phyloP scores from a whole-genome alignment of 148 eudicot species.

The Simmondsia chinensis region DNA sequence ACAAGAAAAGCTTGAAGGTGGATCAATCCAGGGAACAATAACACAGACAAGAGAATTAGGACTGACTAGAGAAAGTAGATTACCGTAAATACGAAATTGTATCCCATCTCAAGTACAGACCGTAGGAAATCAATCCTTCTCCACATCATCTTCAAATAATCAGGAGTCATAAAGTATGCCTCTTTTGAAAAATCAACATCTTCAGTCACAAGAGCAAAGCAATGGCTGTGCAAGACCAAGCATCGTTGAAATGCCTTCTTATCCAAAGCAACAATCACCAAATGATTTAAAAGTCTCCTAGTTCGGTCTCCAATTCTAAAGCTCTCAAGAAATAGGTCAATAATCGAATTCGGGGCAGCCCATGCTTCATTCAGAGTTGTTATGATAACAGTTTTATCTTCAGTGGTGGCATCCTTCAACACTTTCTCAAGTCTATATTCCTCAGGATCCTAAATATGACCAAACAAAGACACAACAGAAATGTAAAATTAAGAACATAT shows the following conservation, averaged over 20 bases:
- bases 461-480: too few relatives aligned
- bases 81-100: slow-evolving; percentile 51
- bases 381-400: slow-evolving; percentile 40
- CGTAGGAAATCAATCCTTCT: slow-evolving; percentile 46
- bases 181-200: slow-evolving; percentile 43
- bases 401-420: slow-evolving; percentile 40
- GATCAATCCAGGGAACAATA: neutral
- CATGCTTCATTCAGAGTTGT: slow-evolving; percentile 53
- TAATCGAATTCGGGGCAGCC: slow-evolving; percentile 37
- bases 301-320: slow-evolving; percentile 47
- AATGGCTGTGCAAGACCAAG: slow-evolving; percentile 27
- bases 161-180: slow-evolving; percentile 49
- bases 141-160: slow-evolving; percentile 62
- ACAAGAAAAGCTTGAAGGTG: neutral
- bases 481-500: too few relatives aligned
- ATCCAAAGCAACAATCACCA: slow-evolving; percentile 51
- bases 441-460: slow-evolving; percentile 39
- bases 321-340: slow-evolving; percentile 50
- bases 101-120: slow-evolving; percentile 52
- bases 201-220: slow-evolving; percentile 39
- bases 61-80: neutral
- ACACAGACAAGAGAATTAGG: neutral
- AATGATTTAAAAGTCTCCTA: slow-evolving; percentile 28
- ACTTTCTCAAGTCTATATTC: slow-evolving; percentile 38
- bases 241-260: slow-evolving; percentile 44